A percentile compares a stretch with the other conserved stretches of the same genome.
Conservation (phyloP, 805 yeast species). For the Cephaloascus albidus region DNA sequence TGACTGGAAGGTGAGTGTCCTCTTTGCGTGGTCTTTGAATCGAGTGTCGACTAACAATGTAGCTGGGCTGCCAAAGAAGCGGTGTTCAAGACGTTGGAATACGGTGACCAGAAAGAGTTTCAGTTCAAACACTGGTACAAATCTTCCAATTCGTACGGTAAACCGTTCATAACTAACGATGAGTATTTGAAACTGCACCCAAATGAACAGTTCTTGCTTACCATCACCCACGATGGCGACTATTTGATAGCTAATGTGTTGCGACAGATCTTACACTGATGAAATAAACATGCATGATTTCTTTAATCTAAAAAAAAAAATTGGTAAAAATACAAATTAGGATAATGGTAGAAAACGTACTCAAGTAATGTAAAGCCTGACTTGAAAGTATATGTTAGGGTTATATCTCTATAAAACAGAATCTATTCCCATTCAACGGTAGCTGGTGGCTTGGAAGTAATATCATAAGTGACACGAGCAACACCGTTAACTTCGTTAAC, state of each 20-base stretch:
- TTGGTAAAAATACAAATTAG: not conserved
- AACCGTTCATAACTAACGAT: constrained; percentile 31
- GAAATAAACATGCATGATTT: not conserved
- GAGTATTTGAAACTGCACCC: constrained; percentile 11
- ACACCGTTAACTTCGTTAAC: constrained; percentile 99
- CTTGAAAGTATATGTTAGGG: not conserved
- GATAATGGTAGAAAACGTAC: too few relatives aligned
- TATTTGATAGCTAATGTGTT: constrained; percentile 47
- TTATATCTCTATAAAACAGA: not conserved
- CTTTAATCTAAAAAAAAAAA: not conserved
- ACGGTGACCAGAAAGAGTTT: constrained; percentile 39
- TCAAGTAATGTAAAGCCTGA: not conserved
- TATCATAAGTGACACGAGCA: constrained; percentile 97
- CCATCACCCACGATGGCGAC: constrained; percentile 61
- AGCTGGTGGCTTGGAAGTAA: constrained; percentile 99
- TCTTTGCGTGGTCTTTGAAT: constrained; percentile 1
- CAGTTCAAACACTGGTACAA: constrained; percentile 55
- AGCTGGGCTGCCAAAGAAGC: constrained; percentile 77
- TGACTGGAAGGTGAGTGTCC: constrained; percentile 33
- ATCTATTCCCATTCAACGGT: constrained; percentile 97
- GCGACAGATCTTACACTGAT: constrained; percentile 17
- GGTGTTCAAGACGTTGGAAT: constrained; percentile 48
- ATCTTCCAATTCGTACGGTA: constrained; percentile 23
- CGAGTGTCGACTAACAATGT: not conserved
- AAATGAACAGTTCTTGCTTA: constrained; percentile 39